These are phyloP conservation scores for Boletus speciosus DNA, from an alignment of 768 basidiomycete genomes.

Conservation along the genomic window DNA sequence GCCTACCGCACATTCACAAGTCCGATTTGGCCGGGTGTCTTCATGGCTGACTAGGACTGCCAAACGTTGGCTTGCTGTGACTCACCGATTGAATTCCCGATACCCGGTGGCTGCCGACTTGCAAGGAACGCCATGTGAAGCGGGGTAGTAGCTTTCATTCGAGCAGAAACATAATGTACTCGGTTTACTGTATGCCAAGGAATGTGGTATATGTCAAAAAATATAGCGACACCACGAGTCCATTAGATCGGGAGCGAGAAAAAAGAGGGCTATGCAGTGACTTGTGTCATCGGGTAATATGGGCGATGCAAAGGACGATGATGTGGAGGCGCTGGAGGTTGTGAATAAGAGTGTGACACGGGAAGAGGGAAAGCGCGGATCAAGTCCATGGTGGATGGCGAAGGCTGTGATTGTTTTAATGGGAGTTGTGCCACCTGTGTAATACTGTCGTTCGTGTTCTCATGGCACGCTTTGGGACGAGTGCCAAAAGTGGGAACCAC, in stretches of 20 bases:
- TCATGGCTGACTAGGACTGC: no score
- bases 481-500: slow-evolving; percentile 19
- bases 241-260: background rate
- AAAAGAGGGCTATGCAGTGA: slow-evolving; percentile 18
- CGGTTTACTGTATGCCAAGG: slow-evolving; percentile 3
- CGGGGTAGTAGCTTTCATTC: slow-evolving; percentile 1
- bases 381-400: slow-evolving; percentile 39
- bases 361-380: slow-evolving; percentile 50
- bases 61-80: background rate
- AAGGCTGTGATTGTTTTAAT: slow-evolving; percentile 23
- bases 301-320: slow-evolving; percentile 25
- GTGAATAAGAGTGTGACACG: slow-evolving; percentile 25
- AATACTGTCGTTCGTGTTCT: slow-evolving; percentile 24
- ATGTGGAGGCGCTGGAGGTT: slow-evolving; percentile 19
- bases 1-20: background rate
- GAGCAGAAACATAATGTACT: background rate
- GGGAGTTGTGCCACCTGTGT: slow-evolving; percentile 25
- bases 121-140: background rate
- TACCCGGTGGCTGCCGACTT: background rate
- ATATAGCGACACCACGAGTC: slow-evolving; percentile 33
- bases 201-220: slow-evolving; percentile 33
- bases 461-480: slow-evolving; percentile 28
- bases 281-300: slow-evolving; percentile 18
- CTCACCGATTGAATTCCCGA: background rate
- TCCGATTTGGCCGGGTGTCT: slow-evolving; percentile 6